A percentile compares a stretch with the other conserved stretches of the same genome.
phyloP scores from a whole-genome alignment of 192 early-diverging fungal genomes.

The Linnemannia zychae region DNA sequence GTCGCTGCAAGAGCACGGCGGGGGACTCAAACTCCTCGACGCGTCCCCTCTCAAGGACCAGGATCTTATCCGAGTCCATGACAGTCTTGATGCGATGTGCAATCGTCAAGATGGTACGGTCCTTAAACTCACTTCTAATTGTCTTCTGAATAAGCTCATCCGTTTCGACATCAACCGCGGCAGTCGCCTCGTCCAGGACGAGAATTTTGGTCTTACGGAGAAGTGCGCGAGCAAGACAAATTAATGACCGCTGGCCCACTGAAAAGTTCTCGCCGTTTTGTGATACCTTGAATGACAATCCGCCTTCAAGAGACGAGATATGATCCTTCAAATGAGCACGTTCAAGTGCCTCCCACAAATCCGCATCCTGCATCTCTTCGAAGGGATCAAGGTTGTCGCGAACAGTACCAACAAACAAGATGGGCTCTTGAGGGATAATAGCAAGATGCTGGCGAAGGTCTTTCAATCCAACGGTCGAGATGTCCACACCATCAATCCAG shows the following conservation, averaged over 20 bases:
- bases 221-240: constrained; percentile 78
- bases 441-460: constrained; percentile 81
- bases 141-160: constrained; percentile 70
- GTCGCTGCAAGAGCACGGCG: constrained; percentile 24
- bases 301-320: constrained; percentile 70
- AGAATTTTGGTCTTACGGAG: constrained; percentile 68
- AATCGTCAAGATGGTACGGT: constrained; percentile 88
- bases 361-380: constrained; percentile 58
- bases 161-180: constrained; percentile 60
- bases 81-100: constrained; percentile 94
- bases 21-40: constrained; percentile 53
- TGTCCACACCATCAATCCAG: constrained; percentile 81
- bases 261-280: constrained; percentile 89
- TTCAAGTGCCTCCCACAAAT: constrained; percentile 79
- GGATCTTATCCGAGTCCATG: constrained; percentile 85
- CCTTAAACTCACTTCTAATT: constrained; percentile 80
- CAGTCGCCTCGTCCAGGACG: constrained; percentile 65
- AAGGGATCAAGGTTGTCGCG: constrained; percentile 73
- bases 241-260: constrained; percentile 81
- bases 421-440: constrained; percentile 93
- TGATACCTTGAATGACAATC: constrained; percentile 77
- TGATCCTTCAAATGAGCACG: constrained; percentile 75
- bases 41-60: constrained; percentile 81
- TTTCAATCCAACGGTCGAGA: constrained; percentile 73
- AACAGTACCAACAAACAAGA: constrained; percentile 77